Evolutionary conservation across 768 basidiomycete genomes (phyloP), one percentile per base, ranked within the genome.

Genomic region (Paxillus ammoniavirescens): DNA sequence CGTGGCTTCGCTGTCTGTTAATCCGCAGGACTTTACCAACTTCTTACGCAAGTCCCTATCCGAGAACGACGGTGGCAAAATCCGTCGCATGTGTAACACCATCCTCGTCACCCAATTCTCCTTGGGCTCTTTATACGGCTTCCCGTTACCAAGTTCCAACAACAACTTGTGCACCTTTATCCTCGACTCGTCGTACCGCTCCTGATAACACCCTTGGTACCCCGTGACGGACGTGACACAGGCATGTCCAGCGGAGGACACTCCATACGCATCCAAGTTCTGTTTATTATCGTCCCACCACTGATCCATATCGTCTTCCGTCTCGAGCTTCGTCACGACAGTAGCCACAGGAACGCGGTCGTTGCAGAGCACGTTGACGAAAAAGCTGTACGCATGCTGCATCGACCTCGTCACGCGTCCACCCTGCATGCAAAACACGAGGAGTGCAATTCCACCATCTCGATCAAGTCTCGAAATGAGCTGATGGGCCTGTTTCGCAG

Each of bases 371-470:
- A 68, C 62, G 17, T 45, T 31, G n/a, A 60, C 51, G 53, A 72
- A 68, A 7, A 71, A 47, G 15, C 48, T 53, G 62, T 70, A 75
- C 49, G 72, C 72, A 37, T 65, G 61, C 14, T 62, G 54, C 15
- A 62, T 49, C 0, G 59, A 42, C 14, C 62, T 63, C 36, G 52
- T 63, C 53, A 72, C 61, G 44, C 69, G 55, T 1, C 71, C 64
- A 4, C 62, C 68, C 5, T 64, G 63, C 60, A 72, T 65, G 45
- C 65, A 64, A 49, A 64, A 73, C 8, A 74, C 57, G 15, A 75
- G 66, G n/a, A 75, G 70, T 54, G 53, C 65, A 23, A 74, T 55
- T 8, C 73, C 72, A 6, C 53, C 64, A 9, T 23, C 13, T n/a
- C 47, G 17, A n/a, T 50, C 49, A 10, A 74, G 58, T 3, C 42